Evolutionary conservation across 139 green algal genomes (phyloP), one percentile per base, ranked within the genome.

Genomic region (Raphidocelis subcapitata): DNA sequence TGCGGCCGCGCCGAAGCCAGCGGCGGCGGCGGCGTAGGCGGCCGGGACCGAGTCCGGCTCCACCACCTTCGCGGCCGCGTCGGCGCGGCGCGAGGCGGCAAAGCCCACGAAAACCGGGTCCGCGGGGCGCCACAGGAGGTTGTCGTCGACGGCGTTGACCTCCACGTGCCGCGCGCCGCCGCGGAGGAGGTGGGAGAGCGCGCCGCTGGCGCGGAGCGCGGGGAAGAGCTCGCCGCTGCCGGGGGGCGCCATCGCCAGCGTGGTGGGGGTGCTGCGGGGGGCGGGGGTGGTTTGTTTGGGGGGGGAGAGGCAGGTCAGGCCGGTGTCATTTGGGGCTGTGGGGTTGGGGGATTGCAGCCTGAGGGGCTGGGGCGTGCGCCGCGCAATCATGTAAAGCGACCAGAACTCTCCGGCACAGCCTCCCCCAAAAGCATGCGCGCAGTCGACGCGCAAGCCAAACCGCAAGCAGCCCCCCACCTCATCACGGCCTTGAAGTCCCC

Each of bases 151-250:
- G 31, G 73, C 85, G 70, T 83, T 86, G 68, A 77, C 85, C 79
- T 95, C 88, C 33, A 95, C 59, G 41, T 70, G 81, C 64, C 90
- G 79, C 37, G 94, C 63, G 54, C 82, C 82, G 37, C 79, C 66
- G 0, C 33, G 36, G 32, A 47, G 70, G 76, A 92, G 89, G 65
- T 84, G 55, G 4, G 73, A 52, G 18, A 92, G 75, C 18, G 81
- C 84, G n/a, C 57, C 70, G 65, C 29, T 81, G 62, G 76, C 51
- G 15, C 66, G 55, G 28, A 97, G 79, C 3, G 91, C 92, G 16
- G 73, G 37, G 77, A 93, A 97, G 26, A 97, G 67, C 14, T 92
- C 92, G n/a, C 92, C 92, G 77, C 95, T 97, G 69, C 92, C 92
- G 68, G 95, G 86, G 23, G 92, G 92, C 2, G 89, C 76, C 57